These are phyloP conservation scores for Irpex sp. DNA, from an alignment of 1,284 basidiomycete genomes.

Conservation along the genomic window DNA sequence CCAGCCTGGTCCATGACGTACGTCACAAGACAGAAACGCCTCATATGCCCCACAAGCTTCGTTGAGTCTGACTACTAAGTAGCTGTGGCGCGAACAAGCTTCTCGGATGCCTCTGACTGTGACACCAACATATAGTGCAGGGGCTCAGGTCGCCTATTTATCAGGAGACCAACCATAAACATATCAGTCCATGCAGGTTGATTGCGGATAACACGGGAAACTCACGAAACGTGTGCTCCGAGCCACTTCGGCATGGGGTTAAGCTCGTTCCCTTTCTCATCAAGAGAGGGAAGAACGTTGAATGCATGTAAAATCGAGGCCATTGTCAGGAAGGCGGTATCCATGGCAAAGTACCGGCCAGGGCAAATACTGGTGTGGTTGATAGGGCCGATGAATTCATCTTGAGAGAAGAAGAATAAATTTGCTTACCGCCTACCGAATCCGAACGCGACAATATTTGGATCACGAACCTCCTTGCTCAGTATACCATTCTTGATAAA, in stretches of 20 bases:
- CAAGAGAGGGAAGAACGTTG: conserved; percentile 28
- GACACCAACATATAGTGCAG: not conserved
- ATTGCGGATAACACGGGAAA: not conserved
- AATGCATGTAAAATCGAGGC: conserved; percentile 36
- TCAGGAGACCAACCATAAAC: not conserved
- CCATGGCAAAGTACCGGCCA: conserved; percentile 21
- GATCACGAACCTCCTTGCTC: not conserved
- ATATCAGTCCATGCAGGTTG: not conserved
- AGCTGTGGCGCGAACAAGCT: not conserved
- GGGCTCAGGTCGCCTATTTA: not conserved
- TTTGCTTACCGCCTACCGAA: conserved; percentile 18
- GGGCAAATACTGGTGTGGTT: conserved; percentile 18
- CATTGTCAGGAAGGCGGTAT: conserved; percentile 37
- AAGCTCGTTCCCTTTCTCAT: conserved; percentile 2
- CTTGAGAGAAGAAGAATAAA: not conserved
- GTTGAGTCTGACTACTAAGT: not conserved
- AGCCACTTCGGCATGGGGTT: not conserved
- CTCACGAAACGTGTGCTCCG: not conserved
- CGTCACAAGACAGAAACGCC: not conserved
- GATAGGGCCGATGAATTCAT: not conserved
- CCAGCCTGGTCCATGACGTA: not conserved
- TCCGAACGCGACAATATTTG: conserved; percentile 11
- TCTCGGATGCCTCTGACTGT: not conserved
- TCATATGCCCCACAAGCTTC: not conserved
- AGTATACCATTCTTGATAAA: conserved; percentile 18